Evolutionary conservation across 768 basidiomycete genomes (phyloP), one percentile per base, ranked within the genome.

Genomic region (Clavaria fumosa): DNA sequence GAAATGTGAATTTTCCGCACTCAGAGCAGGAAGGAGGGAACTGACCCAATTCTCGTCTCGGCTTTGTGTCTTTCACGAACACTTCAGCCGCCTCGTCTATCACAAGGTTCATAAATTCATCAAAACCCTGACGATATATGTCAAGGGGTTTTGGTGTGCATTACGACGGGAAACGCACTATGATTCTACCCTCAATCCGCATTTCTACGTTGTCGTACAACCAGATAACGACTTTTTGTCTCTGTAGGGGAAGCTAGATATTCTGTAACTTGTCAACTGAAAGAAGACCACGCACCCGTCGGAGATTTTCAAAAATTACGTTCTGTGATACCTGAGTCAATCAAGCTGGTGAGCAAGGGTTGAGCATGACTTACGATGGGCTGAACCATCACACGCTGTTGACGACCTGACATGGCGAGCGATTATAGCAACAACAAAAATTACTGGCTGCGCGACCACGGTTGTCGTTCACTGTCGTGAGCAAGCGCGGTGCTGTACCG

Each of bases 41-140:
- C 72, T 39, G 45, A 89, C 90, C 91, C 27, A 97, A 65, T 44
- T 86, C 76, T 58, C 75, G 63, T 49, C 81, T 67, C 31, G 86
- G 82, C 59, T 90, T 84, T 38, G 73, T 77, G 43, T 86, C 88
- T 55, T 89, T 88, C 34, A 90, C 75, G 51, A 75, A 93, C 7
- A 95, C 78, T 57, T 99, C 93, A 36, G 74, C 71, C 31, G 91
- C 88, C 34, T 95, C 85, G 48, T 99, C 93, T 17, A 99, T 61
- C 23, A 96, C 85, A 21, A 99, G 61, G 53, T 99, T 99, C 93
- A 99, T 99, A 61, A 96, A 99, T 57, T 99, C 93, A 54, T 99
- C 93, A 50, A 99, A 99, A 27, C 93, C 91, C 93, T 96, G 52
- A n/a, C 37, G 40, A 26, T 24, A 35, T 27, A 46, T 17, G 34